These are phyloP conservation scores for Debaryomyces fabryi DNA, from an alignment of 1,139 yeast genomes.

Conservation along the genomic window DNA sequence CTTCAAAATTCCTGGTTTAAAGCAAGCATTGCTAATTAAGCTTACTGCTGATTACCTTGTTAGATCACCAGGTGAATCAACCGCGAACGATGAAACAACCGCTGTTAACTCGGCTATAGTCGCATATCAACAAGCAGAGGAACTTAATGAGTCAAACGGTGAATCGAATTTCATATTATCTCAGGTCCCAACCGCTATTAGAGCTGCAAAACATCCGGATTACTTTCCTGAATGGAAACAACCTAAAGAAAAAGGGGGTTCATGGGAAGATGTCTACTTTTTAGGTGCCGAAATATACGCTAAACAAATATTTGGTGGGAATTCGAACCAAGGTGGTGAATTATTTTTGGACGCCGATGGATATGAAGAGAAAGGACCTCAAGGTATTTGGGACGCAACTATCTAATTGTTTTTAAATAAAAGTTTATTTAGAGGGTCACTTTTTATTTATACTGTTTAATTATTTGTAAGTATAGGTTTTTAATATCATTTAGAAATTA, in stretches of 20 bases:
- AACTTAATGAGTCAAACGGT: slow-evolving; percentile 26
- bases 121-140: slow-evolving; percentile 48
- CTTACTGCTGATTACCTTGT: slow-evolving; percentile 62
- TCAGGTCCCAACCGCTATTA: slow-evolving; percentile 80
- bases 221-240: slow-evolving; percentile 96
- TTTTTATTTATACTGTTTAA: neutral
- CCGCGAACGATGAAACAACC: slow-evolving; percentile 30
- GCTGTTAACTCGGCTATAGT: slow-evolving; percentile 44
- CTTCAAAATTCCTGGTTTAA: slow-evolving; percentile 71
- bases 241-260: slow-evolving; percentile 57
- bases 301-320: slow-evolving; percentile 74
- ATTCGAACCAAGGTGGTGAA: slow-evolving; percentile 62
- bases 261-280: slow-evolving; percentile 71
- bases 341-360: slow-evolving; percentile 71
- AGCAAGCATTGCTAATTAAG: slow-evolving; percentile 65
- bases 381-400: slow-evolving; percentile 55
- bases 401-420: slow-evolving; percentile 20
- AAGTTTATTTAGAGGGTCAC: neutral
- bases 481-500: neutral
- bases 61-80: slow-evolving; percentile 32
- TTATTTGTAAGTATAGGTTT: neutral
- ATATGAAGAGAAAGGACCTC: slow-evolving; percentile 83
- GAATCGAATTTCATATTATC: slow-evolving; percentile 31
- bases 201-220: slow-evolving; percentile 75
- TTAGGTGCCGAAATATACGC: slow-evolving; percentile 89